Evolutionary conservation across 257 asterid species (phyloP), one percentile per base, ranked within the genome.

Genomic region (Solanum paucissectum): DNA sequence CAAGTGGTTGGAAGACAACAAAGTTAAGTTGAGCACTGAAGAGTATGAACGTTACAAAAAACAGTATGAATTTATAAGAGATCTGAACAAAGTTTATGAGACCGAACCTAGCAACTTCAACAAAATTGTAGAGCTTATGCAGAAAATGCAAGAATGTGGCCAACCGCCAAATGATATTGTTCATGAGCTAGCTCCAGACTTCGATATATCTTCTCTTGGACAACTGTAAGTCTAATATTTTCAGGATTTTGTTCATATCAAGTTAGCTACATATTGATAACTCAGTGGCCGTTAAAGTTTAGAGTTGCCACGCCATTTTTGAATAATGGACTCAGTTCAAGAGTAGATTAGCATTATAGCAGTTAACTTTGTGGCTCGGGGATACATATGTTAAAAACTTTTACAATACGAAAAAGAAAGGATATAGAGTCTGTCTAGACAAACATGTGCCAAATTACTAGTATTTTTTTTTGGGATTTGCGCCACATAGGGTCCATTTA

Each of bases 101-200:
- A 89, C 92, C 12, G 99, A 95, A 88, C 98, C 98, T 4, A 90
- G 90, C 29, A 95, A 97, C 93, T 96, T 94, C 98, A 95, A 91
- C 94, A 97, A 95, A 95, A 93, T 97, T 69, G 97, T 95, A 55
- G 99, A 97, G 93, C 96, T 97, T 83, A 97, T 97, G 98, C 99
- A 97, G 94, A 97, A 97, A 91, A 97, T 97, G 99, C 98, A 97
- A 92, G 99, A 95, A 82, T 97, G 99, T 90, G 99, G 99, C 60
- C 99, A 96, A 91, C 99, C 99, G 6, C 99, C 99, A 6, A 93
- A 92, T 69, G 99, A 97, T 85, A 96, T 97, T 37, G 98, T 97
- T 81, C 94, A 92, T 88, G 98, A 96, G 93, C 93, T 97, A n/a
- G 95, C 96, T 85, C 99, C 99, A 11, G 99, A 93, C 33, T 94